These are phyloP conservation scores for Tolypocladium endophyticum DNA, from an alignment of 2,329 filamentous ascomycete species.

Conservation along the genomic window DNA sequence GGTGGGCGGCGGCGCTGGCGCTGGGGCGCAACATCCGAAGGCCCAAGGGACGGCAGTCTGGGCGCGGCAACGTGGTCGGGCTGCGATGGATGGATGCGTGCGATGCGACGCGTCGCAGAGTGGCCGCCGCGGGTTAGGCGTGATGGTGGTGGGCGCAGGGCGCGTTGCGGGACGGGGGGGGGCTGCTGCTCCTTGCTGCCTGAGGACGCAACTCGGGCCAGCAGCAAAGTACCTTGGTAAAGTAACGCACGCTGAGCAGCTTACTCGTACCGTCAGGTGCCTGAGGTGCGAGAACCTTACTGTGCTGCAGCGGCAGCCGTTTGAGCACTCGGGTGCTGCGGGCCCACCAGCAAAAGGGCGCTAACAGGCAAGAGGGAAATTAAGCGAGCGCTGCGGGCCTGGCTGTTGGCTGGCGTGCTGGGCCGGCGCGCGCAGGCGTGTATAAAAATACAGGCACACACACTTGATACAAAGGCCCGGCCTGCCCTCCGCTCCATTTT, in stretches of 20 bases:
- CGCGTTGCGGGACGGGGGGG: slow-evolving; percentile 13
- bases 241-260: no score
- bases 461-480: slow-evolving; percentile 31
- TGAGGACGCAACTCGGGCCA: slow-evolving; percentile 5
- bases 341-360: slow-evolving; percentile 9
- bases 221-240: no score
- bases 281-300: no score
- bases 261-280: no score
- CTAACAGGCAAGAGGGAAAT: slow-evolving; percentile 24
- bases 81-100: slow-evolving; percentile 6
- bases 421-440: slow-evolving; percentile 17
- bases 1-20: slow-evolving; percentile 27
- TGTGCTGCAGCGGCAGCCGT: not conserved
- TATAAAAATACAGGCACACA: slow-evolving; percentile 35
- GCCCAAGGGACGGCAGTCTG: slow-evolving; percentile 13
- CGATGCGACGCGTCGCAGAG: slow-evolving; percentile 9
- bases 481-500: slow-evolving; percentile 32
- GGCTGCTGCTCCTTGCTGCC: slow-evolving; percentile 12
- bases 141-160: slow-evolving; percentile 5
- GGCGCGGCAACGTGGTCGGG: slow-evolving; percentile 2
- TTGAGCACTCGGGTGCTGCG: not conserved
- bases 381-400: slow-evolving; percentile 23
- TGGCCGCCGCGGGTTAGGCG: no score
- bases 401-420: slow-evolving; percentile 20
- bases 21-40: slow-evolving; percentile 25